phyloP scores from a whole-genome alignment of 2,329 filamentous ascomycete genomes.

The Colletotrichum sp. region DNA sequence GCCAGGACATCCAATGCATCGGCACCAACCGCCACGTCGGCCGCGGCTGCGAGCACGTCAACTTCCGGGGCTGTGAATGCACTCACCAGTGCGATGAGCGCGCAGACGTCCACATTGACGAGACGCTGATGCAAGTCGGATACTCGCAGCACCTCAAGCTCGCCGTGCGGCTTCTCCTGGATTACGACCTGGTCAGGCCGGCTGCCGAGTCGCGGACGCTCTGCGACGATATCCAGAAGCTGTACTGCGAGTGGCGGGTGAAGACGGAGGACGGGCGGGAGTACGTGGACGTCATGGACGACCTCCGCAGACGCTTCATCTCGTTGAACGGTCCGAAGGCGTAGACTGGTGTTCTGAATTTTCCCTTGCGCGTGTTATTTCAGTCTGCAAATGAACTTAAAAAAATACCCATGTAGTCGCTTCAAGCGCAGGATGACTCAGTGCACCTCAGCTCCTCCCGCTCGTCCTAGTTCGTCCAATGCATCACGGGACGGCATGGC shows the following conservation, averaged over 20 bases:
- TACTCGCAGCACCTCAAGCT: slow-evolving; percentile 31
- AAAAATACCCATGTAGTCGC: neutral
- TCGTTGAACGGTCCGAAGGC: slow-evolving; percentile 3
- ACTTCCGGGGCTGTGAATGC: slow-evolving; percentile 19
- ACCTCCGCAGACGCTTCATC: neutral
- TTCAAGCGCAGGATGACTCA: neutral
- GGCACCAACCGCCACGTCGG: neutral
- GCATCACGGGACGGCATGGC: neutral
- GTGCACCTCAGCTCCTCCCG: neutral
- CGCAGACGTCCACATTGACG: slow-evolving; percentile 34
- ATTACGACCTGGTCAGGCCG: slow-evolving; percentile 23
- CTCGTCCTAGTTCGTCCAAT: neutral
- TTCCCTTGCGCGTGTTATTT: neutral
- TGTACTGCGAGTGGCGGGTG: slow-evolving; percentile 33
- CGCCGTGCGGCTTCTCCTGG: slow-evolving; percentile 29
- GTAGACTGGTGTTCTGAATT: neutral
- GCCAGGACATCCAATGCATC: neutral
- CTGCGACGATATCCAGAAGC: slow-evolving; percentile 25
- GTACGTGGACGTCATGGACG: slow-evolving; percentile 35
- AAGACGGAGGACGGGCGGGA: slow-evolving; percentile 32
- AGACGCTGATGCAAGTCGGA: slow-evolving; percentile 26
- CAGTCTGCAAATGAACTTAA: neutral
- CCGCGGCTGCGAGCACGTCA: slow-evolving; percentile 23
- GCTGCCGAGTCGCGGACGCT: neutral
- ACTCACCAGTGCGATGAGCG: neutral